Percentiles rank a stretch among this genome's conserved stretches.
These are phyloP conservation scores for Amyloporia xantha DNA, from an alignment of 768 basidiomycete genomes.

Conservation along the genomic window DNA sequence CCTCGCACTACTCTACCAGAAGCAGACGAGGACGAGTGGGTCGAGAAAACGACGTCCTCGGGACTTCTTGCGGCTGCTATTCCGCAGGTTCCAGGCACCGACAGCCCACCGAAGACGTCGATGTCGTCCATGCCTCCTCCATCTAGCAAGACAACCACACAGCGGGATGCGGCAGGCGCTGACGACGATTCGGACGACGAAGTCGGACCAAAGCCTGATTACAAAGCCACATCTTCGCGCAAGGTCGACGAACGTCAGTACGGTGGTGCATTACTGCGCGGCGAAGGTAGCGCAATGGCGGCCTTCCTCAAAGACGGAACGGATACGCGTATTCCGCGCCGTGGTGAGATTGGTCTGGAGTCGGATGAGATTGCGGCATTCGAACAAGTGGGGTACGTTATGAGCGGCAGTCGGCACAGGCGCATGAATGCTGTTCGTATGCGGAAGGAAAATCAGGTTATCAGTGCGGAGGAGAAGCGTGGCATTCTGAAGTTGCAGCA, in stretches of 20 bases:
- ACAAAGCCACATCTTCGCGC: constrained; percentile 34
- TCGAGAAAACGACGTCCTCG: constrained; percentile 43
- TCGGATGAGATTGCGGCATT: constrained; percentile 82
- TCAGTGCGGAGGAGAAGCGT: constrained; percentile 96
- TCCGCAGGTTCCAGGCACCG: constrained; percentile 15
- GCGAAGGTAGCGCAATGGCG: constrained; percentile 98
- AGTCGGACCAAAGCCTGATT: constrained; percentile 72
- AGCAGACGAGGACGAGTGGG: constrained; percentile 57
- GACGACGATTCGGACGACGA: constrained; percentile 49
- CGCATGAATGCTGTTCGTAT: constrained; percentile 99
- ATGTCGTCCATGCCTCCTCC: constrained; percentile 17
- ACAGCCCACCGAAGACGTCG: constrained; percentile 16
- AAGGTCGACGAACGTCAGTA: constrained; percentile 79
- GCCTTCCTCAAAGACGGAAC: constrained; percentile 84
- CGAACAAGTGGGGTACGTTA: constrained; percentile 92
- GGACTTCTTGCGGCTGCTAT: constrained; percentile 20
- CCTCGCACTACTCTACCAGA: constrained; percentile 12
- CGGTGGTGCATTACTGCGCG: constrained; percentile 83
- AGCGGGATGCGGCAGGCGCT: constrained; percentile 11
- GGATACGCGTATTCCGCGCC: constrained; percentile 86
- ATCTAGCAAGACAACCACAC: constrained; percentile 9
- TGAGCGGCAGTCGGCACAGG: constrained; percentile 91
- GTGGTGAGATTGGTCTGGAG: constrained; percentile 95
- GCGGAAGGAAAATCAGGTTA: constrained; percentile 99
- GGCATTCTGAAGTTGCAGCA: constrained; percentile 91